Evolutionary conservation across 768 basidiomycete genomes (phyloP), one percentile per base, ranked within the genome.

Genomic region (Terana coerulea): DNA sequence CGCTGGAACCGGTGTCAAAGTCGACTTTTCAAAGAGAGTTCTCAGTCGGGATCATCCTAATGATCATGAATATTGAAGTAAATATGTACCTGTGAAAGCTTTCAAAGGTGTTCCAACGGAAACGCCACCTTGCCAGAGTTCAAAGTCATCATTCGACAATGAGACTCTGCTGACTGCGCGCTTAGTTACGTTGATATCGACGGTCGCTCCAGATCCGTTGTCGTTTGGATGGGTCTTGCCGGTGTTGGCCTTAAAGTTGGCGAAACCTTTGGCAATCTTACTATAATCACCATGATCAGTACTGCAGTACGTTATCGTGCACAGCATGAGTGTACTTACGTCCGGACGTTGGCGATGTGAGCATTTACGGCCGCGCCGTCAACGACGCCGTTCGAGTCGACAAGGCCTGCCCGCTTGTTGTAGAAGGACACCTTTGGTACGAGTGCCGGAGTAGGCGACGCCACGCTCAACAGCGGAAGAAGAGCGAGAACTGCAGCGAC

Each of bases 41-140:
- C 11, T 21, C 6, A 19, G 3, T 19, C 30, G 5, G 25, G n/a
- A n/a, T n/a, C n/a, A n/a, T n/a, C n/a, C n/a, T n/a, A n/a, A n/a
- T n/a, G n/a, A n/a, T n/a, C 45, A 14, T 22, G 34, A 46, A 2
- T 2, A 12, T 10, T n/a, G 8, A 1, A 10, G 28, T 21, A 11
- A 8, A 5, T 3, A 34, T 21, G 7, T 34, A 46, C 45, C 45
- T 6, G 61, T 61, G 58, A 71, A 66, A 12, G 53, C 62, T 56
- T 68, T 64, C 1, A 55, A 57, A 0, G 71, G 70, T 1, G 67
- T 70, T 19, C 75, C 75, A 54, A 76, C 69, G 8, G 59, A 58
- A 55, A 76, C 61, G 21, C 53, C 52, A 8, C 72, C 72, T 17
- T 69, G 65, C 65, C 72, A 74, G 30, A 69, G 53, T 21, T 62